Conservation (phyloP, 208 protist genomes). For the Trichomonas tenax region DNA sequence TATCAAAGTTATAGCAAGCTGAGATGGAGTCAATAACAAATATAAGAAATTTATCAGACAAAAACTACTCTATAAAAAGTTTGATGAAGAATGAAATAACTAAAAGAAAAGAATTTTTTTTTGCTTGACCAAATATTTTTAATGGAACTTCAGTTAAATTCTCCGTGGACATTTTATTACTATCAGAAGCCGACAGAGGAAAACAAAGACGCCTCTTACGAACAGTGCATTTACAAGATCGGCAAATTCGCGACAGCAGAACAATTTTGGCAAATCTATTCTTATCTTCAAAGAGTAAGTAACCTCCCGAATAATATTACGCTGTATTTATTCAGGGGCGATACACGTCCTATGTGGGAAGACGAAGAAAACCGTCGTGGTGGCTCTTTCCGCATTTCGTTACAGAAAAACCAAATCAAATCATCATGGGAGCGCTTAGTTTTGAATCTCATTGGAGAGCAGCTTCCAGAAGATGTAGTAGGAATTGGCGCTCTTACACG, state of each 20-base stretch:
- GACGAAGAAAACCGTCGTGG: neutral
- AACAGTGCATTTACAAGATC: neutral
- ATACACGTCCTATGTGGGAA: neutral
- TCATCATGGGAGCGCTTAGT: neutral
- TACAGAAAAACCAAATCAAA: neutral
- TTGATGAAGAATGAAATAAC: no score
- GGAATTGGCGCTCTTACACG: neutral
- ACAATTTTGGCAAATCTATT: constrained; percentile 19
- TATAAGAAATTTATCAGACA: no score
- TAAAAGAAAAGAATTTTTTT: no score
- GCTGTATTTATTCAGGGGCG: neutral
- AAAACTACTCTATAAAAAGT: no score
- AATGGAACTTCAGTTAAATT: neutral
- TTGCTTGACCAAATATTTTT: neutral
- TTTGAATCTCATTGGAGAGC: neutral
- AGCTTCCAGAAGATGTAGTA: neutral
- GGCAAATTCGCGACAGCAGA: neutral
- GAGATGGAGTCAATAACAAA: no score
- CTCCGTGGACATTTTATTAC: constrained; percentile 19
- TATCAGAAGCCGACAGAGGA: neutral
- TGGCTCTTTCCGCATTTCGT: neutral
- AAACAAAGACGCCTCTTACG: neutral
- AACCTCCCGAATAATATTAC: neutral
- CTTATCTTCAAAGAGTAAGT: neutral
- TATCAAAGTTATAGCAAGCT: no score